phyloP scores from a whole-genome alignment of 2,329 filamentous ascomycete species.

The Cytospora leucostoma region DNA sequence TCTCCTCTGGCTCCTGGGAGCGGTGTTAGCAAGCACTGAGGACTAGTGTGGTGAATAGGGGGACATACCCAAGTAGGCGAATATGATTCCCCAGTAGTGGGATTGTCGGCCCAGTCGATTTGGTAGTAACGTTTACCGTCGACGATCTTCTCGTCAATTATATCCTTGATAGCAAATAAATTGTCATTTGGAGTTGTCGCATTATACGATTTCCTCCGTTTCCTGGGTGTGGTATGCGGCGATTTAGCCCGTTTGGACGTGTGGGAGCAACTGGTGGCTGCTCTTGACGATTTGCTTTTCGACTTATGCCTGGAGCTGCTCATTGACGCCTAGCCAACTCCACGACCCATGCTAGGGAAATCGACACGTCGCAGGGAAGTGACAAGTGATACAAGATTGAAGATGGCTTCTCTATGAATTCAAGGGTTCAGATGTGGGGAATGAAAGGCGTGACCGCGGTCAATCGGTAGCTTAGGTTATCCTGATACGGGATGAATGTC shows the following conservation, averaged over 20 bases:
- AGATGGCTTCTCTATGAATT: neutral
- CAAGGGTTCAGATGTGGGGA: neutral
- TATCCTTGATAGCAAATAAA: conserved; percentile 38
- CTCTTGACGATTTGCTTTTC: neutral
- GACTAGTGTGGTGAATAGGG: neutral
- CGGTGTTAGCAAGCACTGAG: conserved; percentile 5
- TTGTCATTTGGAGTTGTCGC: conserved; percentile 9
- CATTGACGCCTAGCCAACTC: conserved; percentile 25
- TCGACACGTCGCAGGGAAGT: neutral
- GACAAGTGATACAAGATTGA: neutral
- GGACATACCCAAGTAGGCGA: conserved; percentile 52
- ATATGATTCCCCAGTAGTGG: conserved; percentile 50
- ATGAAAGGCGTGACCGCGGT: neutral
- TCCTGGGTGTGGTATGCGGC: neutral
- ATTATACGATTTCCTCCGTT: conserved; percentile 17
- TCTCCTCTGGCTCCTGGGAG: conserved; percentile 32
- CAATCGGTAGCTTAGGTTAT: neutral
- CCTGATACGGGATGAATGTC: neutral
- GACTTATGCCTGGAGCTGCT: conserved; percentile 14
- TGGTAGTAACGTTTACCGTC: conserved; percentile 45
- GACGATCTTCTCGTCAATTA: conserved; percentile 40
- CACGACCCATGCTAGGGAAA: conserved; percentile 14
- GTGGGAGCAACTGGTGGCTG: neutral
- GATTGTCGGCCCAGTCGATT: conserved; percentile 59
- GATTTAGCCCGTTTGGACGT: conserved; percentile 5